phyloP scores from a whole-genome alignment of 2,329 filamentous ascomycete genomes.

The Colletotrichum musicola region DNA sequence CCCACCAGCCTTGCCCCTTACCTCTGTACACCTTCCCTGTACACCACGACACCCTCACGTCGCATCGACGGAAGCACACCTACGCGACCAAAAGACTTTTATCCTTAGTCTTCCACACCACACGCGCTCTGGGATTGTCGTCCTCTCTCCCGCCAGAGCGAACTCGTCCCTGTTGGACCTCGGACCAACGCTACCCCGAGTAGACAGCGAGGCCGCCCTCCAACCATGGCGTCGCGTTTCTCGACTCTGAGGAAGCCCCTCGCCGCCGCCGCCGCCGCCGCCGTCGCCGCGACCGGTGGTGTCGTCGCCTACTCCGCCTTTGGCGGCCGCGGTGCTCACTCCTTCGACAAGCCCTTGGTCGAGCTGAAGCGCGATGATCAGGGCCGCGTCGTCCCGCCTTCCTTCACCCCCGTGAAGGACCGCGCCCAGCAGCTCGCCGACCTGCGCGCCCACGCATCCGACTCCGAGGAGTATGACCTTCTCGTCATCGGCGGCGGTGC shows the following conservation, averaged over 20 bases:
- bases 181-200: slow-evolving; percentile 17
- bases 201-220: neutral
- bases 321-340: slow-evolving; percentile 45
- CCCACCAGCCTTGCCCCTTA: neutral
- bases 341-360: slow-evolving; percentile 49
- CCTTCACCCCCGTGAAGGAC: slow-evolving; percentile 50
- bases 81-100: neutral
- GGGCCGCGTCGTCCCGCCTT: slow-evolving; percentile 54
- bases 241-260: slow-evolving; percentile 51
- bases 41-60: neutral
- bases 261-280: slow-evolving; percentile 47
- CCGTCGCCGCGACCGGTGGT: slow-evolving; percentile 44
- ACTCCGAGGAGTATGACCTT: slow-evolving; percentile 76
- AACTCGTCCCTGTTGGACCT: slow-evolving; percentile 16
- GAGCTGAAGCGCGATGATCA: slow-evolving; percentile 51
- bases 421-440: slow-evolving; percentile 56
- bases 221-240: slow-evolving; percentile 51
- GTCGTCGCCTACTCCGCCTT: slow-evolving; percentile 47
- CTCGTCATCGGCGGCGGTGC: slow-evolving; percentile 84
- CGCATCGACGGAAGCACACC: neutral
- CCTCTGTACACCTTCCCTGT: slow-evolving; percentile 4
- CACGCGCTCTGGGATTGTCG: slow-evolving; percentile 12
- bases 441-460: slow-evolving; percentile 50
- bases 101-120: neutral
- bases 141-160: neutral